Evolutionary conservation across 768 basidiomycete genomes (phyloP).

Genomic region (Termitomyces sp.): DNA sequence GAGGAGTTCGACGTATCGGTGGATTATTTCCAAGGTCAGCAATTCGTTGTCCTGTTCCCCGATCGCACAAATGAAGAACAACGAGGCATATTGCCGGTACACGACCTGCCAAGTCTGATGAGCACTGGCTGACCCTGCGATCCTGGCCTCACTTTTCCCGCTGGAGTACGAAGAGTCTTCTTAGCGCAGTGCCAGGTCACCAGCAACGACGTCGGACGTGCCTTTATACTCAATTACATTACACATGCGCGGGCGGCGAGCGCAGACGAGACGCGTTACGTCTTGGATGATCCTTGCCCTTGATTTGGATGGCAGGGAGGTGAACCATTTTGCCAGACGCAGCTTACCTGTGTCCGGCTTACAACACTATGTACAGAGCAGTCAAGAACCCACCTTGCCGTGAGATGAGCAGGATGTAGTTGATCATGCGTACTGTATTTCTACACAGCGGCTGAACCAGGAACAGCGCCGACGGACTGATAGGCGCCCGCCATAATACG

Average conservation of each 20-base stretch:
- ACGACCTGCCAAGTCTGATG: slow-evolving; percentile 49
- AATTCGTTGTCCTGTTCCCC: slow-evolving; percentile 73
- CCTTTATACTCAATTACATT: slow-evolving; percentile 98
- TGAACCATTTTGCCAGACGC: slow-evolving; percentile 94
- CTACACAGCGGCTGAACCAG: not conserved
- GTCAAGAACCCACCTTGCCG: slow-evolving; percentile 61
- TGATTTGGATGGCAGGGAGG: slow-evolving; percentile 70
- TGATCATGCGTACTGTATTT: slow-evolving; percentile 52
- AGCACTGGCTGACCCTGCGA: not conserved
- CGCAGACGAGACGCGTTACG: slow-evolving; percentile 88
- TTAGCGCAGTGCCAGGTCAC: slow-evolving; percentile 20
- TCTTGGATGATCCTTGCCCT: slow-evolving; percentile 94
- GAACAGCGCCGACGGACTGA: not conserved
- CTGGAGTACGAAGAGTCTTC: slow-evolving; percentile 11
- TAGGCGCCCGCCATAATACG: no score
- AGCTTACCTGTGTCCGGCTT: slow-evolving; percentile 63
- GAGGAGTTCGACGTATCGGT: slow-evolving; percentile 77
- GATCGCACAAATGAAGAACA: slow-evolving; percentile 81
- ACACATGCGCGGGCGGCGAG: slow-evolving; percentile 85
- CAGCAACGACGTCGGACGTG: slow-evolving; percentile 26
- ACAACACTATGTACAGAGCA: not conserved
- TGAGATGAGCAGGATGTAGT: slow-evolving; percentile 90
- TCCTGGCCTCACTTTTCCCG: slow-evolving; percentile 27
- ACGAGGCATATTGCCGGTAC: slow-evolving; percentile 77
- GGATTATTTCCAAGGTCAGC: slow-evolving; percentile 76